A percentile compares a stretch with the other conserved stretches of the same genome.
Evolutionary conservation across 2,329 filamentous ascomycete genomes (phyloP).

Genomic region (Hyphodiscus sp.): DNA sequence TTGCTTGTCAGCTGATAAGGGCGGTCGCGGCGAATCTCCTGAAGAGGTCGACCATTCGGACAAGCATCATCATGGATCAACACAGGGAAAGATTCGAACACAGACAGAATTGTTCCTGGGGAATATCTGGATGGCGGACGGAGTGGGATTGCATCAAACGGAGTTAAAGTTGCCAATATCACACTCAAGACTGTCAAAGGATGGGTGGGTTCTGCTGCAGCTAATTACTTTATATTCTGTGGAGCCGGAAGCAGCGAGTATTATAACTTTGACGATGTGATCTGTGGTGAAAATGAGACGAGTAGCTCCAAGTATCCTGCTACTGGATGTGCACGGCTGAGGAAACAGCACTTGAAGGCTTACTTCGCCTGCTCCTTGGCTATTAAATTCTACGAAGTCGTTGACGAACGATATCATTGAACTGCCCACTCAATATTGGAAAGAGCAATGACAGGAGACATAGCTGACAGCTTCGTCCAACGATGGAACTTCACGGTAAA

Average conservation of each 20-base stretch:
- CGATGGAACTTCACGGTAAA: no score
- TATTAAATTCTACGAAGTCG: no score
- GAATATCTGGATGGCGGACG: constrained; percentile 41
- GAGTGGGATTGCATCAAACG: constrained; percentile 33
- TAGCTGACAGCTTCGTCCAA: no score
- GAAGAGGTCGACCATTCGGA: constrained; percentile 38
- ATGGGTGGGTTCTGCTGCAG: constrained; percentile 26
- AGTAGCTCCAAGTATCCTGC: constrained; percentile 28
- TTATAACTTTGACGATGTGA: constrained; percentile 32
- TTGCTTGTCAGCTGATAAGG: no score
- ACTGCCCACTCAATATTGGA: no score
- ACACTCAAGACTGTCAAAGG: constrained; percentile 33
- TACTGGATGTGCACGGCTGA: constrained; percentile 19
- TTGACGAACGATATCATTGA: no score
- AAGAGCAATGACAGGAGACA: no score
- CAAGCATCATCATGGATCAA: constrained; percentile 44
- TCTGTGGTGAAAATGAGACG: constrained; percentile 24
- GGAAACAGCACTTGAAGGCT: no score
- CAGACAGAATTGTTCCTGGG: no score
- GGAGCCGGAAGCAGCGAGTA: constrained; percentile 34
- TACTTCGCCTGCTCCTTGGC: no score
- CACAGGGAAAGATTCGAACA: constrained; percentile 46
- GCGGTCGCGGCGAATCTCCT: no score
- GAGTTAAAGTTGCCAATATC: constrained; percentile 32
- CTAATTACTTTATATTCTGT: constrained; percentile 35